Evolutionary conservation across 2,329 filamentous ascomycete genomes (phyloP).

Genomic region (Xylariaceae sp.): DNA sequence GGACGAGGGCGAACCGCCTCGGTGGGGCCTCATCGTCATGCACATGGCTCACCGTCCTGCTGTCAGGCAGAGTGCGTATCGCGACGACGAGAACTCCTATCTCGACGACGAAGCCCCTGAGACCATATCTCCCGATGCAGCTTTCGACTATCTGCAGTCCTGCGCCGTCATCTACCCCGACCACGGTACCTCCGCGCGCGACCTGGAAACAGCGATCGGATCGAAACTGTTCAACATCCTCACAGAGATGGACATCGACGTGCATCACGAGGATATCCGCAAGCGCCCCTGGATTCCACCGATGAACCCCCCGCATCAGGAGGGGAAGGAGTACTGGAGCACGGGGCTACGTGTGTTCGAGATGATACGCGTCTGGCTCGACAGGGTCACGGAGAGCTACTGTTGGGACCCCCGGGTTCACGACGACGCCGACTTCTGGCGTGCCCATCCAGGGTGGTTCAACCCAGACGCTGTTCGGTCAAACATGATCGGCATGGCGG

Average conservation of each 20-base stretch:
- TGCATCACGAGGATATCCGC: neutral
- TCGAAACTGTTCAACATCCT: neutral
- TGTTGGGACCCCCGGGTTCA: neutral
- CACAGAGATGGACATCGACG: neutral
- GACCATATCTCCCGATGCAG: too few relatives aligned
- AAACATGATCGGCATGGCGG: slow-evolving; percentile 18
- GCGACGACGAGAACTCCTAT: neutral
- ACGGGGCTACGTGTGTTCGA: slow-evolving; percentile 19
- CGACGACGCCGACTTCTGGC: slow-evolving; percentile 6
- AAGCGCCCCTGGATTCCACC: slow-evolving; percentile 8
- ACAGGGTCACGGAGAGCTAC: slow-evolving; percentile 11
- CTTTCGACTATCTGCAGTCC: neutral
- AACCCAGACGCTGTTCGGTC: slow-evolving; percentile 19
- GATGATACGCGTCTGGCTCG: slow-evolving; percentile 10
- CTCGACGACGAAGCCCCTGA: neutral
- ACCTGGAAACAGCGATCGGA: neutral
- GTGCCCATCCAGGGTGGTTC: slow-evolving; percentile 11
- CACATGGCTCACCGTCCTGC: slow-evolving; percentile 1
- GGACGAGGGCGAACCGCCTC: neutral
- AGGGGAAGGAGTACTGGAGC: slow-evolving; percentile 4
- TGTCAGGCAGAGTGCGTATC: neutral
- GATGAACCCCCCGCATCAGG: slow-evolving; percentile 6
- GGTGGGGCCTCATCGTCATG: slow-evolving; percentile 15
- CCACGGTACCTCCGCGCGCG: neutral
- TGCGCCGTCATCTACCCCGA: slow-evolving; percentile 15